phyloP scores from a whole-genome alignment of 805 yeast species.

The Sporopachydermia lactativora region DNA sequence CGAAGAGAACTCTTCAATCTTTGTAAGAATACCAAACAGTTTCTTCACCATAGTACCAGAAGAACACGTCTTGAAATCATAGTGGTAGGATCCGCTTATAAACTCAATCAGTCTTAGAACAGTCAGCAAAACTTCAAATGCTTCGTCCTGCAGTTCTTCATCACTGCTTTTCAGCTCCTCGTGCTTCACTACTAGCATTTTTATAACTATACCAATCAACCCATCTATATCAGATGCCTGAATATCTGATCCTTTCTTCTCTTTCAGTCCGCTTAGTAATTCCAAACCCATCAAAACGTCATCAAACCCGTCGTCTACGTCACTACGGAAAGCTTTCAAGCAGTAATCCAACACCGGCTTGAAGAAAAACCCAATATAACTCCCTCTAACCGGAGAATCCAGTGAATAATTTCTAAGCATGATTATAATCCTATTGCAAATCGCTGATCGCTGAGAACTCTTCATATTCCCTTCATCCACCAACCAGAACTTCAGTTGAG shows the following conservation, averaged over 20 bases:
- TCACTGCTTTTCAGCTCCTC: background rate
- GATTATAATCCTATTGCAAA: background rate
- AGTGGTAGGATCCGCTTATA: background rate
- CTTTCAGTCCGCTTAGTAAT: background rate
- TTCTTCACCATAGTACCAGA: background rate
- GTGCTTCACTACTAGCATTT: background rate
- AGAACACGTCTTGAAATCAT: background rate
- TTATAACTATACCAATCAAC: background rate
- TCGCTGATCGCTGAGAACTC: too few relatives aligned
- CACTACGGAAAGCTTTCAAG: background rate
- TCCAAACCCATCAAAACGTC: background rate
- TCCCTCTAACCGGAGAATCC: background rate
- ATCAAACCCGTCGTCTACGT: background rate
- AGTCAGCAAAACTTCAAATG: background rate
- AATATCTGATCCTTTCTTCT: background rate
- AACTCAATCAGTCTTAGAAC: background rate
- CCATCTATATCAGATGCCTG: background rate
- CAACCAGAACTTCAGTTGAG: too few relatives aligned
- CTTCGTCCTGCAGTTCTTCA: constrained; percentile 1
- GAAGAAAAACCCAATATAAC: background rate
- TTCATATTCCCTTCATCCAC: too few relatives aligned
- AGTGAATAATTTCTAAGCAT: background rate
- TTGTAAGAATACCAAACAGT: background rate
- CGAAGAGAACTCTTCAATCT: background rate
- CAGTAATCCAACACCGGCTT: background rate